Percentiles rank a stretch among this genome's conserved stretches.
Conservation (phyloP, 169 alveolate species). For the Plasmodium falciparum region DNA sequence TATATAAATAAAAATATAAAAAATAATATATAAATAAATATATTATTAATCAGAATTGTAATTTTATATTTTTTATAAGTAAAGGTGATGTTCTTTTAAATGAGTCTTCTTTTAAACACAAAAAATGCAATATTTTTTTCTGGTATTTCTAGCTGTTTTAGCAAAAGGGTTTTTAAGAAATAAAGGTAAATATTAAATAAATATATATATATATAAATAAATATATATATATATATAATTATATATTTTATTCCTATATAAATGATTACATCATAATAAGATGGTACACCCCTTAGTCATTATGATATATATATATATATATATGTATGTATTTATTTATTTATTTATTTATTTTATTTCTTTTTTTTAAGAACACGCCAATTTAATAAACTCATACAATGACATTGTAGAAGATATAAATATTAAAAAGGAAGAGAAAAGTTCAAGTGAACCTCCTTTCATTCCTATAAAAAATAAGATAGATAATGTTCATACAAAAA, state of each 20-base stretch:
- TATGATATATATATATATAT: too few species aligned
- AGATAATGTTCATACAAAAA: neutral
- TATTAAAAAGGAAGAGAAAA: neutral
- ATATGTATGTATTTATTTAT: too few species aligned
- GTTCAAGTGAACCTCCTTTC: neutral
- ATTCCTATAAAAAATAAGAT: neutral
- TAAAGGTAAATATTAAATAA: slow-evolving; percentile 25
- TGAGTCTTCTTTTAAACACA: neutral
- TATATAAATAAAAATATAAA: neutral
- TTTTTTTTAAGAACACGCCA: slow-evolving; percentile 10
- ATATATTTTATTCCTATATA: too few species aligned
- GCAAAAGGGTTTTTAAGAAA: slow-evolving; percentile 44
- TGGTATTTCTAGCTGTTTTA: slow-evolving; percentile 10
- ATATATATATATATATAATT: too few species aligned
- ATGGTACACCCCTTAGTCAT: too few species aligned
- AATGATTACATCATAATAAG: too few species aligned
- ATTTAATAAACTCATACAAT: neutral
- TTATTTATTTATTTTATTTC: neutral
- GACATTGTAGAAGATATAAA: neutral
- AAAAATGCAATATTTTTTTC: slow-evolving; percentile 41
- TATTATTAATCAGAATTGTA: too few species aligned
- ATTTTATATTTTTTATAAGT: neutral
- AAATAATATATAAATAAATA: too few species aligned
- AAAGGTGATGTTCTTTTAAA: slow-evolving; percentile 14
- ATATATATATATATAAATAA: too few species aligned